These are phyloP conservation scores for Silene conica DNA, from an alignment of 148 eudicot species.

Conservation along the genomic window DNA sequence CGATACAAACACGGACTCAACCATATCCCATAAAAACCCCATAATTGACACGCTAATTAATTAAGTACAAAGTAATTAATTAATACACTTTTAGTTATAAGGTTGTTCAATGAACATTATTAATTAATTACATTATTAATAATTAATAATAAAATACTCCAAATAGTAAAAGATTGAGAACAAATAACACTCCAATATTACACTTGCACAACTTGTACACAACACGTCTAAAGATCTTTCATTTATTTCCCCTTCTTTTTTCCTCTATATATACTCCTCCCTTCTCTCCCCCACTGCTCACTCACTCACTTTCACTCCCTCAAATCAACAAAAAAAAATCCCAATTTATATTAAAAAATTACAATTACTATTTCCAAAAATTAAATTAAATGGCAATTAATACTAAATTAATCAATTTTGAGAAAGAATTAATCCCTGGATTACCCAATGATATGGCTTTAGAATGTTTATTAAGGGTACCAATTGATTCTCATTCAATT, in stretches of 20 bases:
- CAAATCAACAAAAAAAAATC: neutral
- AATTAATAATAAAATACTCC: too few species aligned
- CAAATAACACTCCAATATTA: neutral
- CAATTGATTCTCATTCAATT: constrained; percentile 20
- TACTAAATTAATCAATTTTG: neutral
- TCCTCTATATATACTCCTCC: neutral
- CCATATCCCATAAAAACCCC: too few species aligned
- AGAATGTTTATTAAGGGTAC: constrained; percentile 32
- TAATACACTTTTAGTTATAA: too few species aligned
- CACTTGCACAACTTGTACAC: neutral
- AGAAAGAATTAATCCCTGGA: constrained; percentile 24
- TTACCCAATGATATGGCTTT: constrained; percentile 36
- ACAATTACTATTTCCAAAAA: too few species aligned
- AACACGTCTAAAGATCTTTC: neutral
- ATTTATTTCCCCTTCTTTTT: neutral
- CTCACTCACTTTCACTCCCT: neutral
- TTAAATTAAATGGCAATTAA: neutral
- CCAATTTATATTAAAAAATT: too few species aligned
- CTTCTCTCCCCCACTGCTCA: neutral
- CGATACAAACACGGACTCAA: too few species aligned
- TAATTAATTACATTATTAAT: too few species aligned
- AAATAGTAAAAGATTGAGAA: neutral
- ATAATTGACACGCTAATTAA: too few species aligned
- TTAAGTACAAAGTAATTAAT: too few species aligned
- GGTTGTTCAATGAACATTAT: neutral